These are phyloP conservation scores for Hortiboletus flavorubellus DNA, from an alignment of 768 basidiomycete genomes.

Conservation along the genomic window DNA sequence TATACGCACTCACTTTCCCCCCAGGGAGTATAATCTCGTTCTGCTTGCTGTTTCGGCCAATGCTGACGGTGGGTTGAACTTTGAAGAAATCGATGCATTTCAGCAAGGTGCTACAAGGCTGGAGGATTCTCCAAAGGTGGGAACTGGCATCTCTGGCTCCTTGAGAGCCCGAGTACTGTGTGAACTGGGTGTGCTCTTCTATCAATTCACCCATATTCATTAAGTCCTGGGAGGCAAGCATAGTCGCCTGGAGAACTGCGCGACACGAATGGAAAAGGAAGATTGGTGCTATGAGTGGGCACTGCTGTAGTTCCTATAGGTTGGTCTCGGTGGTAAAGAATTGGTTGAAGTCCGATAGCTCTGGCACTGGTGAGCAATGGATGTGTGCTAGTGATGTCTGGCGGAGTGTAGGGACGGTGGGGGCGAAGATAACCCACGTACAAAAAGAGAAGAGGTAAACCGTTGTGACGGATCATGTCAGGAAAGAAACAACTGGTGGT, in stretches of 20 bases:
- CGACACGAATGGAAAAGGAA: background rate
- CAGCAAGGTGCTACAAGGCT: constrained; percentile 54
- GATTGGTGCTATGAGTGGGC: background rate
- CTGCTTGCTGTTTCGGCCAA: constrained; percentile 50
- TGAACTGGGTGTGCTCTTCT: constrained; percentile 36
- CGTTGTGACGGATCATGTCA: constrained; percentile 3
- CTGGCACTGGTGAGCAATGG: background rate
- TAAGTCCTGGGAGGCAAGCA: constrained; percentile 20
- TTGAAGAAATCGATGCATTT: constrained; percentile 63
- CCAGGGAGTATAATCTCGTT: constrained; percentile 62
- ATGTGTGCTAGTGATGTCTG: background rate
- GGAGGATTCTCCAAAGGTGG: constrained; percentile 69
- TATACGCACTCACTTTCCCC: constrained; percentile 66
- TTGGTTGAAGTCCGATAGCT: background rate
- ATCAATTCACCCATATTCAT: constrained; percentile 27
- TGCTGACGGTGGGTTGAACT: constrained; percentile 41
- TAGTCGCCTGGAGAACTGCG: constrained; percentile 4
- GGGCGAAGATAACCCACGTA: background rate
- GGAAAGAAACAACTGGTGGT: background rate
- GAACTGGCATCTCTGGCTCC: constrained; percentile 14
- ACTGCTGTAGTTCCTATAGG: background rate
- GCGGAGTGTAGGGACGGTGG: background rate
- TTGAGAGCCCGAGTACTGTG: constrained; percentile 35
- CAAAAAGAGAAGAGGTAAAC: constrained; percentile 10
- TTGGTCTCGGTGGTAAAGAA: background rate